Base-by-base conservation (phyloP, 2,329 filamentous ascomycete species). In the Monosporascus ibericus region DNA sequence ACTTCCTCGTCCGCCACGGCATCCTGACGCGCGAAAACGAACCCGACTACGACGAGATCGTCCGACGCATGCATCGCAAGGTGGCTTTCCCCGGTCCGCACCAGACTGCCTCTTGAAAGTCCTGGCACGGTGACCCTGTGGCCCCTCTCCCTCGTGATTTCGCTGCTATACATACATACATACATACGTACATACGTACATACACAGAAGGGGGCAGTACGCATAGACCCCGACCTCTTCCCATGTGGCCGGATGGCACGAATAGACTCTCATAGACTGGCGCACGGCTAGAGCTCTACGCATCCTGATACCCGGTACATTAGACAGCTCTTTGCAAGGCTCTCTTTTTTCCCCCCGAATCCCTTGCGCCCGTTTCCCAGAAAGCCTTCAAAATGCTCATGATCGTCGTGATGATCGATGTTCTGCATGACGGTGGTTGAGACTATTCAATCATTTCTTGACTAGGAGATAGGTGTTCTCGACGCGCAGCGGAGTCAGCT, bases 381-480 rank as follows among this genome's bases (percentile, higher is more conserved):
- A n/a, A 18, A 18, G 17, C 1, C 8, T 14, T 20, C 14, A 20
- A 4, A 42, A 42, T 42, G 14, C 2, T 34, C 24, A 24, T 34
- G 47, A 15, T 48, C 30, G 6, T 48, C 47, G 36, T 22, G 7
- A 48, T 48, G 30, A 48, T 36, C 47, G 5, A 36, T 47, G 25
- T 18, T 18, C 6, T 5, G 30, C 11, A 34, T 34, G 17, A 24
- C 25, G 30, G n/a, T 48, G 18, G 15, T 48, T 27, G 22, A 20
- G 17, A 38, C 24, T n/a, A 24, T 36, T n/a, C 3, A 36, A 60
- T 65, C 55, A 92, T 84, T 95, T 96, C 84, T 96, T 99, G 62
- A 95, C 77, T 55, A 97, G 80, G 55, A 99, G 81, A 69, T 99
- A 99, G 58, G 95, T 85, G 67, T 96, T 87, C 70, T 99, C 94